Conservation (phyloP, 2,329 filamentous ascomycete genomes). For the Sclerotinia subarctica region DNA sequence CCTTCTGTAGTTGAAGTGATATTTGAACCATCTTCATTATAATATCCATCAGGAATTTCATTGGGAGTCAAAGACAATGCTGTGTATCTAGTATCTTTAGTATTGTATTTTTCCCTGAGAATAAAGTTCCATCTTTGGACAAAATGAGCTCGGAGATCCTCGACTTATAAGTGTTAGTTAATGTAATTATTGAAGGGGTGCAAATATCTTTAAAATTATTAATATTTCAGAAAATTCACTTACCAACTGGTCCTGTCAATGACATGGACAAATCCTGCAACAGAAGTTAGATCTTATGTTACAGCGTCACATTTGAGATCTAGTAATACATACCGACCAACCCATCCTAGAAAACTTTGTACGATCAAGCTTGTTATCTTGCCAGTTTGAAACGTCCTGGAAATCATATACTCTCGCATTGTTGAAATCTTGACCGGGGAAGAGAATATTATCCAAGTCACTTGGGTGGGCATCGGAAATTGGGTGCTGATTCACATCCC, state of each 20-base stretch:
- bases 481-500: constrained; percentile 83
- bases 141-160: constrained; percentile 75
- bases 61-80: constrained; percentile 25
- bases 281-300: neutral
- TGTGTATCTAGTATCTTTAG: constrained; percentile 46
- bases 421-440: constrained; percentile 90
- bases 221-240: neutral
- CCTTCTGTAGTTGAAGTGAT: constrained; percentile 13
- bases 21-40: constrained; percentile 30
- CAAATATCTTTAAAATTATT: neutral
- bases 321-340: constrained; percentile 56
- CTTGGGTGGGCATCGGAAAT: constrained; percentile 74
- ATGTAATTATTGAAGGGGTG: constrained; percentile 39
- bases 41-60: constrained; percentile 32
- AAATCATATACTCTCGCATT: constrained; percentile 84
- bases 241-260: constrained; percentile 54
- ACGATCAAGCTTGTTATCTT: constrained; percentile 83
- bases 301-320: neutral
- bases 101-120: constrained; percentile 72
- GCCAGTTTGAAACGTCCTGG: constrained; percentile 69
- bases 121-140: constrained; percentile 91
- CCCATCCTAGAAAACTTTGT: constrained; percentile 81
- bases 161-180: constrained; percentile 47
- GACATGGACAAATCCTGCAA: constrained; percentile 68
- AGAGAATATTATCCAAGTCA: constrained; percentile 71